Base-by-base conservation (phyloP, 441 rosid genomes). In the Caryocar brasiliense region DNA sequence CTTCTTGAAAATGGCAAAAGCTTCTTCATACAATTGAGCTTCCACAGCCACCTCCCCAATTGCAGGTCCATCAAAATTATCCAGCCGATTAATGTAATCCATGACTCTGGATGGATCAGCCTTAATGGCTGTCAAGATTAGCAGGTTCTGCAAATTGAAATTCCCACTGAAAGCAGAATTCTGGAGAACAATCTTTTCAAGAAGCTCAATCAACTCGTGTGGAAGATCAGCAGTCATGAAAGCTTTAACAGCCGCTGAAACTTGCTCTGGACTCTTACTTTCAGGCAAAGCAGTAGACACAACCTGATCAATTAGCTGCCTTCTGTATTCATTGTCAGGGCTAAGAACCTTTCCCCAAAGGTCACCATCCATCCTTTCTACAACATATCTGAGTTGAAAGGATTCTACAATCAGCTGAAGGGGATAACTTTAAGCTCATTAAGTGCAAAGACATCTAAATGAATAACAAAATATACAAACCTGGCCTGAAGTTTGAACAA, bases 171-270 rank as follows among this genome's bases (percentile, higher is more conserved):
- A 93, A 24, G 99, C 99, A 64, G 99, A 93, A 41, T 93, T 93
- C 72, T 93, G 99, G 55, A 93, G 97, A 26, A 93, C 99, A 62
- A 94, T 94, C 77, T 90, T 94, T 66, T 94, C 99, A 57, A 94
- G 94, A 68, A 94, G 95, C 79, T 90, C 99, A 66, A 94, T 94
- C 45, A 94, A 78, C 71, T 94, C 99, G 62, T 89, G 99, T 1
- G 99, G 99, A 29, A 94, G 78, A 71, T 94, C 99, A 52, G 99
- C 97, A 35, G 98, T 85, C 99, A 94, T 94, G 72, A 94, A 94
- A 67, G 99, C 99, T 75, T 94, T 89, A 49, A 90, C 99, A 61
- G 99, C 92, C 24, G 96, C 99, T 57, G 99, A 89, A 56, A 94
- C 99, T 81, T 94, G 99, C 47, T 94, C 96, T 45, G 99, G 97